Evolutionary conservation across 495 filamentous ascomycete genomes (phyloP), one percentile per base, ranked within the genome.

Genomic region (Penicillium arizonense): DNA sequence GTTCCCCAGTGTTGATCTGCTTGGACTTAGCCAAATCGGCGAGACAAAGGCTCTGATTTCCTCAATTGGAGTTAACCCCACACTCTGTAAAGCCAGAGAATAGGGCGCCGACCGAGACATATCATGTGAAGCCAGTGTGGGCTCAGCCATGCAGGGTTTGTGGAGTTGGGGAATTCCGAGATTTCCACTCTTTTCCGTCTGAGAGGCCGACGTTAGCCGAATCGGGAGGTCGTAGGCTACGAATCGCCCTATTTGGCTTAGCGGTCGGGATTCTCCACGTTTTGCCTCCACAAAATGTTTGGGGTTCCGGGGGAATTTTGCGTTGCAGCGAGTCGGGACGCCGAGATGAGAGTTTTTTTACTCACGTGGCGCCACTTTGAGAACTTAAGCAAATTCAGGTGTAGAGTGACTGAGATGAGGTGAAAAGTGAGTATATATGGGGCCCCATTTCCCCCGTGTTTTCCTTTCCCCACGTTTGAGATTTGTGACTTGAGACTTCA

Each of bases 301-400:
- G 28, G 47, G 38, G 47, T 42, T 50, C 47, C 47, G 37, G 47
- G 47, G 47, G 4, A 21, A 13, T 14, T 46, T 46, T 24, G n/a
- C n/a, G 24, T 49, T 3, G 9, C 26, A 50, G 33, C 33, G 47
- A 57, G 38, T 64, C 61, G 61, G 61, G 51, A 61, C 52, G 34
- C 61, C 62, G 59, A 63, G 53, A 56, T 57, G 46, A 42, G 28
- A 42, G 28, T 52, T 52, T 52, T 46, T 51, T 37, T 23, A 13
- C 24, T 38, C 50, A 52, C 41, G 47, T 50, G 47, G 47, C 32
- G 47, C 47, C 36, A 49, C 36, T 23, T 26, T 6, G 37, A 40
- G 14, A 24, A 49, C 40, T 28, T 23, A 49, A 35, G 30, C 32
- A 26, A n/a, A 33, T 16, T 30, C 33, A 18, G 28, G 18, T 18